Conservation (phyloP, 768 basidiomycete genomes). For the Phylloporus scabripes region DNA sequence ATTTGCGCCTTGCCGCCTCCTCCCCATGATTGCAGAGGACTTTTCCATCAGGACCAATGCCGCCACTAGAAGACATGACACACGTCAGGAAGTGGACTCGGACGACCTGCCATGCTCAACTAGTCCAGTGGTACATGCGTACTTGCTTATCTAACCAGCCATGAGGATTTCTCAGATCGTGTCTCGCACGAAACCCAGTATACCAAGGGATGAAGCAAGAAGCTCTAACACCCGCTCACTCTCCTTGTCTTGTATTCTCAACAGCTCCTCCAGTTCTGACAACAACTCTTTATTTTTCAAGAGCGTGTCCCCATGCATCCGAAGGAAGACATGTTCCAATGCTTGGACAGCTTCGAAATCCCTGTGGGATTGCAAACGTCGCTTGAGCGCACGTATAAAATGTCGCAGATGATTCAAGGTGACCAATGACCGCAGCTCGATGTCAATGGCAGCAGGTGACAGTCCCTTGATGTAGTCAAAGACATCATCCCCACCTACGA, state of each 20-base stretch:
- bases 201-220: slow-evolving; percentile 68
- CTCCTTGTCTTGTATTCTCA: slow-evolving; percentile 67
- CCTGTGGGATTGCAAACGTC: slow-evolving; percentile 66
- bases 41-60: slow-evolving; percentile 24
- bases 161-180: slow-evolving; percentile 35
- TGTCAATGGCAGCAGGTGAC: slow-evolving; percentile 85
- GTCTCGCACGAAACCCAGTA: slow-evolving; percentile 70
- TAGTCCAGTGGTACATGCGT: neutral
- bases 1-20: slow-evolving; percentile 28
- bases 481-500: slow-evolving; percentile 64
- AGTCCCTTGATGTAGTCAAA: slow-evolving; percentile 82
- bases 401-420: slow-evolving; percentile 54
- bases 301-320: slow-evolving; percentile 77
- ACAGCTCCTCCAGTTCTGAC: slow-evolving; percentile 50
- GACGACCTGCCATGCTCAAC: neutral
- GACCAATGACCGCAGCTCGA: slow-evolving; percentile 79
- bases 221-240: slow-evolving; percentile 72
- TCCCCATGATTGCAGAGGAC: slow-evolving; percentile 38
- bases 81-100: neutral
- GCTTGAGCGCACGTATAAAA: slow-evolving; percentile 72
- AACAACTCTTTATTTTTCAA: slow-evolving; percentile 64
- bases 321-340: slow-evolving; percentile 77
- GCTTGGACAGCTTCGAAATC: slow-evolving; percentile 97
- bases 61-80: slow-evolving; percentile 15
- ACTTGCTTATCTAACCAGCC: slow-evolving; percentile 22